Evolutionary conservation across 2,329 filamentous ascomycete species (phyloP).

Genomic region (Calonectria multiphialidica): DNA sequence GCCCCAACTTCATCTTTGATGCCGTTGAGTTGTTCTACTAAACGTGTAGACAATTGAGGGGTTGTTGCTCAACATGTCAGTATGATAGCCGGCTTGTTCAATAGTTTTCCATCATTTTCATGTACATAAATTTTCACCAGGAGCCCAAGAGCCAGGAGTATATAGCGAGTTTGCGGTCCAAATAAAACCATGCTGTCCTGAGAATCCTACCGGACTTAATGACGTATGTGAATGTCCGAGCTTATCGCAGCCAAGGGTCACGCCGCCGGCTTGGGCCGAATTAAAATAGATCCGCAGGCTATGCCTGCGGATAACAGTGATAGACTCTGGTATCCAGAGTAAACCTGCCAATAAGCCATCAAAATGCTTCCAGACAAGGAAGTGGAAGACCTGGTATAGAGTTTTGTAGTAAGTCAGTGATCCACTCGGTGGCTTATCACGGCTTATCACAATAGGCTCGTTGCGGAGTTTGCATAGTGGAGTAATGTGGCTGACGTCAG

Average conservation of each 20-base stretch:
- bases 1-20: constrained; percentile 63
- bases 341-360: background rate
- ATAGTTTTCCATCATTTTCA: background rate
- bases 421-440: background rate
- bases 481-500: constrained; percentile 41
- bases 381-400: background rate
- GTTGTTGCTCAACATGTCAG: background rate
- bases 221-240: background rate
- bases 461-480: constrained; percentile 32
- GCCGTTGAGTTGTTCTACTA: constrained; percentile 44
- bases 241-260: background rate
- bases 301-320: background rate
- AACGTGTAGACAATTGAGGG: background rate
- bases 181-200: background rate
- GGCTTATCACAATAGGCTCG: no score
- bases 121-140: constrained; percentile 37
- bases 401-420: background rate
- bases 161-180: background rate
- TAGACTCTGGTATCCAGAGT: background rate
- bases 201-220: background rate
- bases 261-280: background rate
- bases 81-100: background rate
- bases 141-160: background rate
- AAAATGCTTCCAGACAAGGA: background rate
- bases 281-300: background rate